phyloP scores from a whole-genome alignment of 75 land plant genomes.

The Pinus tabuliformis region DNA sequence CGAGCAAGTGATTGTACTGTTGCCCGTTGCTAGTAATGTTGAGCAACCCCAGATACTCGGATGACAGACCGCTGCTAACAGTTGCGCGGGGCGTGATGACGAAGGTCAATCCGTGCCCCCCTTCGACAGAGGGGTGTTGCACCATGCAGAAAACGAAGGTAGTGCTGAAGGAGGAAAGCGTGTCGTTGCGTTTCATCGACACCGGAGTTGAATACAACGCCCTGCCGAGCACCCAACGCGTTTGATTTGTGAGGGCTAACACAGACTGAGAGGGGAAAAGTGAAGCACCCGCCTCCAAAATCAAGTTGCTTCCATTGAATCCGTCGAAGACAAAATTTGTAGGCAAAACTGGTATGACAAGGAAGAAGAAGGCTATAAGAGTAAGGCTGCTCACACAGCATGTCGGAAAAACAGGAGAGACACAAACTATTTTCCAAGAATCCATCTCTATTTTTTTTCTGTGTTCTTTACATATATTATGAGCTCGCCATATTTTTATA shows the following conservation, averaged over 20 bases:
- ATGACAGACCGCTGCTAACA: slow-evolving; percentile 10
- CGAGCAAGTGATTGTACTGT: slow-evolving; percentile 36
- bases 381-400: too few species aligned
- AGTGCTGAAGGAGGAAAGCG: background rate
- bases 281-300: too few species aligned
- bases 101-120: slow-evolving; percentile 45
- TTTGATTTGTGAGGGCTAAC: background rate
- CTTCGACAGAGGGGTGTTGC: background rate
- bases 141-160: slow-evolving; percentile 1
- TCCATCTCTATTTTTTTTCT: too few species aligned
- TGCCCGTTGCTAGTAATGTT: slow-evolving; percentile 36
- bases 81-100: slow-evolving; percentile 20
- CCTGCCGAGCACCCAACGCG: background rate
- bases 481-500: too few species aligned
- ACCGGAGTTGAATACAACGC: background rate
- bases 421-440: too few species aligned
- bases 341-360: too few species aligned
- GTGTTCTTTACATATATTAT: too few species aligned
- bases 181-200: background rate
- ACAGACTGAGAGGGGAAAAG: too few species aligned
- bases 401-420: too few species aligned
- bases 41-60: slow-evolving; percentile 50
- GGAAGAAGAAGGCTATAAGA: too few species aligned
- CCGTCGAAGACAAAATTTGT: too few species aligned
- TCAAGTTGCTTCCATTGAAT: too few species aligned